phyloP scores from a whole-genome alignment of 345 rosid species.

The Microthlaspi erraticum region DNA sequence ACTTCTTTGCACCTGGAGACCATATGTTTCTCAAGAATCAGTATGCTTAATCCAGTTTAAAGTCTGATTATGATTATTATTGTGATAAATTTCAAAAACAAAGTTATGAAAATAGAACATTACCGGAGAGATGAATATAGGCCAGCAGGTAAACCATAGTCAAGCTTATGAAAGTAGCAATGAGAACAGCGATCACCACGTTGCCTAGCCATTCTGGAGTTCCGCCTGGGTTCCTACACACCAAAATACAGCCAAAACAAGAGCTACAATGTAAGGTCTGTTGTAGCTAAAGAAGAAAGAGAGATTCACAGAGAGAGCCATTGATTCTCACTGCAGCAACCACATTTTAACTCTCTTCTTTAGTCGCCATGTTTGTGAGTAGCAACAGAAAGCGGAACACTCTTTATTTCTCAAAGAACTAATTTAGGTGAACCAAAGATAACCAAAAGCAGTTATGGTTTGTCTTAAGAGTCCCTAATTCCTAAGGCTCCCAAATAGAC shows the following conservation, averaged over 20 bases:
- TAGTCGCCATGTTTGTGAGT: neutral
- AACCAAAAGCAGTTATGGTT: neutral
- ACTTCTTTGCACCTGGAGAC: conserved; percentile 70
- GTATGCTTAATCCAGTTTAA: conserved; percentile 6
- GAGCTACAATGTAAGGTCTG: conserved; percentile 6
- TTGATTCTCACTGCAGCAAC: neutral
- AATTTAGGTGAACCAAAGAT: no score
- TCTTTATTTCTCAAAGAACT: neutral
- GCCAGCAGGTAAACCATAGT: conserved; percentile 83
- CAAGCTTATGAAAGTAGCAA: conserved; percentile 70
- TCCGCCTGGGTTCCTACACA: conserved; percentile 79
- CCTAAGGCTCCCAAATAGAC: conserved; percentile 2
- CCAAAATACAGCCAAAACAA: conserved; percentile 20
- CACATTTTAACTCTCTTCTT: neutral
- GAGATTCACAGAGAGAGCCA: conserved; percentile 3
- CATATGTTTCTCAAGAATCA: conserved; percentile 1
- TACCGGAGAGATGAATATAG: conserved; percentile 91
- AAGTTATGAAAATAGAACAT: conserved; percentile 7
- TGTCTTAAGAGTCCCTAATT: neutral
- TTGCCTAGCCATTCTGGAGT: conserved; percentile 91
- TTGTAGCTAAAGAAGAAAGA: conserved; percentile 9
- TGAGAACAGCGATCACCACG: conserved; percentile 53
- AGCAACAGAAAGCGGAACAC: neutral
- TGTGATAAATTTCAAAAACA: neutral
- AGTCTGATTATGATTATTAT: neutral